Conservation (phyloP, 2,329 filamentous ascomycete genomes). For the Aspergillus ibericus region DNA sequence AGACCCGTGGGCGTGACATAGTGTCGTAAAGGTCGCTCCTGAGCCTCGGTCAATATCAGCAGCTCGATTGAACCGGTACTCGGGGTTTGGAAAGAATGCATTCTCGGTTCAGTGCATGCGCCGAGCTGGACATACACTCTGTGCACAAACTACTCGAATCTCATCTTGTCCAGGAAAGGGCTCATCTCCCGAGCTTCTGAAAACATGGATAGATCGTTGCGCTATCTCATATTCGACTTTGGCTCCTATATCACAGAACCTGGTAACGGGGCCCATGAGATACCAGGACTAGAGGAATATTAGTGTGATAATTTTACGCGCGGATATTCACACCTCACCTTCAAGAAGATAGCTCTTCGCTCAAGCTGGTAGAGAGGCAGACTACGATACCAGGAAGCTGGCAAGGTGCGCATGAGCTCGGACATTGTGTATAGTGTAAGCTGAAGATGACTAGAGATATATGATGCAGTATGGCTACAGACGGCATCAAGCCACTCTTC, state of each 20-base stretch:
- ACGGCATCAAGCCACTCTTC: not conserved
- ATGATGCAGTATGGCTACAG: not conserved
- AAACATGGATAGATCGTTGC: constrained; percentile 44
- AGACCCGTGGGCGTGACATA: constrained; percentile 54
- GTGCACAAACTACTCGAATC: constrained; percentile 40
- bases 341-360: constrained; percentile 51
- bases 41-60: not conserved
- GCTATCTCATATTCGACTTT: constrained; percentile 53
- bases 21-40: constrained; percentile 31
- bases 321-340: constrained; percentile 28
- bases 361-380: constrained; percentile 52
- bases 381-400: constrained; percentile 56
- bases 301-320: not conserved
- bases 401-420: constrained; percentile 44
- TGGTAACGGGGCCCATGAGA: constrained; percentile 53
- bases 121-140: constrained; percentile 29
- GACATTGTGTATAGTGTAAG: constrained; percentile 23
- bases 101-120: too few species aligned
- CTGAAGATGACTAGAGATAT: not conserved
- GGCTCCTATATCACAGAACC: constrained; percentile 45
- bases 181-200: constrained; percentile 35
- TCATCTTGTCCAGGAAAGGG: constrained; percentile 33
- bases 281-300: constrained; percentile 49
- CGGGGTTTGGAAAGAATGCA: too few species aligned
- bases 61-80: not conserved